Evolutionary conservation across 163 green algal genomes (phyloP).

Genomic region (Scenedesmus sp.): DNA sequence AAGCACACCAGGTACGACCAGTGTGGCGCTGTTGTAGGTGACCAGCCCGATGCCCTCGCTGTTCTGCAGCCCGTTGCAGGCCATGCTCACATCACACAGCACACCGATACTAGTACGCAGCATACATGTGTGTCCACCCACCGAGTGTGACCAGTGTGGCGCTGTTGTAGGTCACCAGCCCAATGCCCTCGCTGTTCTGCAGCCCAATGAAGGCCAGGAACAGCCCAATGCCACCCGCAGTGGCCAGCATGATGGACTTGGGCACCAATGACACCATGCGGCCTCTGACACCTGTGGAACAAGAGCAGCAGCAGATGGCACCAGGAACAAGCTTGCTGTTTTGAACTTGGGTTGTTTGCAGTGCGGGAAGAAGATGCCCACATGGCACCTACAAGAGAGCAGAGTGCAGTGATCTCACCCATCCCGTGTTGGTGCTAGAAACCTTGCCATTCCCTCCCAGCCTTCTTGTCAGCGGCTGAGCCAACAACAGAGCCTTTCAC

Average conservation of each 20-base stretch:
- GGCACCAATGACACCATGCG: slow-evolving; percentile 63
- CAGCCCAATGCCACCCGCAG: slow-evolving; percentile 82
- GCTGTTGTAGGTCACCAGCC: slow-evolving; percentile 54
- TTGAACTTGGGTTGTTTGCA: no score
- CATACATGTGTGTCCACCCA: neutral
- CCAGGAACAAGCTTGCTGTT: no score
- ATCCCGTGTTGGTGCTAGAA: no score
- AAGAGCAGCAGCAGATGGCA: slow-evolving; percentile 36
- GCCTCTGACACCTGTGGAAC: slow-evolving; percentile 45
- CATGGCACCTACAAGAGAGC: no score
- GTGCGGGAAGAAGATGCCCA: no score
- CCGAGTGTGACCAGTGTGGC: slow-evolving; percentile 61
- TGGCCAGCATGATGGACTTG: slow-evolving; percentile 72
- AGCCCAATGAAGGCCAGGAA: slow-evolving; percentile 88
- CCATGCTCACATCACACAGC: no score
- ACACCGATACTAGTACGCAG: neutral
- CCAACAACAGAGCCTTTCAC: no score
- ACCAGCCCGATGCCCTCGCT: slow-evolving; percentile 66
- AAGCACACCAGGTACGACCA: slow-evolving; percentile 52
- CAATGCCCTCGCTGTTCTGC: slow-evolving; percentile 69
- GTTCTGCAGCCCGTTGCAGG: slow-evolving; percentile 66
- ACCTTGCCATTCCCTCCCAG: no score
- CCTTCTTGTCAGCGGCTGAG: no score
- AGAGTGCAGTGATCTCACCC: no score
- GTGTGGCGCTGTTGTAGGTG: slow-evolving; percentile 53